Evolutionary conservation across 2,329 filamentous ascomycete species (phyloP).

Genomic region (Diaporthe batatas): DNA sequence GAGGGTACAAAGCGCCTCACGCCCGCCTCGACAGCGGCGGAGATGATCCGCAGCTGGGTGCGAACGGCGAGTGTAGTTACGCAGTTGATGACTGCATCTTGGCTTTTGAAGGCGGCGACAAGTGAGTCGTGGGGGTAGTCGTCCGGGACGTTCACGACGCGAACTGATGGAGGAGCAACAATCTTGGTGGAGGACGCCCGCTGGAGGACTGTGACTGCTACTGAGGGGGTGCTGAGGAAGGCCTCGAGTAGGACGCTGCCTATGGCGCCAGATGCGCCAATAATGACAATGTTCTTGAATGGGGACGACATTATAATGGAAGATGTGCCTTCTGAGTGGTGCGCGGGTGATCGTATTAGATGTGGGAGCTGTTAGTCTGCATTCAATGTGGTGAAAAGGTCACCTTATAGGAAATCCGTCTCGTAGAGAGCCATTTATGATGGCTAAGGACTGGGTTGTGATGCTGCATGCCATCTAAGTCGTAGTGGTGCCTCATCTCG

Average conservation of each 20-base stretch:
- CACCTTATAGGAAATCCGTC: neutral
- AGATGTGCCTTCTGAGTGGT: neutral
- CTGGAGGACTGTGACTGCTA: conserved; percentile 38
- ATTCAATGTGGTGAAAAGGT: neutral
- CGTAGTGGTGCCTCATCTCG: too few species aligned
- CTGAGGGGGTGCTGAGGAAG: conserved; percentile 1
- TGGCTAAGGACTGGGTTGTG: neutral
- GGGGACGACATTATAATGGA: neutral
- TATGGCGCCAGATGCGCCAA: conserved; percentile 7
- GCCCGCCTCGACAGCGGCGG: conserved; percentile 67
- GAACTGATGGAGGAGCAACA: conserved; percentile 43
- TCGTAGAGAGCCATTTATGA: too few species aligned
- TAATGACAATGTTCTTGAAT: conserved; percentile 15
- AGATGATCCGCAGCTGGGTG: conserved; percentile 64
- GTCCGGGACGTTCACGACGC: conserved; percentile 47
- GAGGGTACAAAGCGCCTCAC: conserved; percentile 68
- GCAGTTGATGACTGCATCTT: conserved; percentile 56
- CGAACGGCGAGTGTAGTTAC: conserved; percentile 52
- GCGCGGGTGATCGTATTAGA: neutral
- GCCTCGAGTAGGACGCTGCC: conserved; percentile 2
- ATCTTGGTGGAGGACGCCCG: conserved; percentile 47
- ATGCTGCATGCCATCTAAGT: neutral
- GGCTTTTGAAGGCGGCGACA: conserved; percentile 45
- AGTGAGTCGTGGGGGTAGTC: conserved; percentile 47
- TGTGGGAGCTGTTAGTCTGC: neutral